Conservation (phyloP, 1,284 basidiomycete species). For the Ustilago xerochloae region DNA sequence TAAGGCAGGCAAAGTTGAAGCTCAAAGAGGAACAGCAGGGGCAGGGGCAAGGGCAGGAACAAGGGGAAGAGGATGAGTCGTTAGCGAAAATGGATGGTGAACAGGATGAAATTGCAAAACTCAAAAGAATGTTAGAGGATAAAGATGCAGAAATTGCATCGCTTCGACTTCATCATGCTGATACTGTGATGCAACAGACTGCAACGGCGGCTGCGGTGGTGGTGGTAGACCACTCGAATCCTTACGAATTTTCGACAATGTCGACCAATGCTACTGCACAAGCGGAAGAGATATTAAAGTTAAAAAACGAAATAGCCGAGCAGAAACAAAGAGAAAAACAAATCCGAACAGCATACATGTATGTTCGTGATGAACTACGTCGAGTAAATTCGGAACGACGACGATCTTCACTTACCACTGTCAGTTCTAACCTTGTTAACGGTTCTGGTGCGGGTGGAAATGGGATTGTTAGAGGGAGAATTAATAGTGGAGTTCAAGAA, state of each 20-base stretch:
- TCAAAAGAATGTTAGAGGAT: constrained; percentile 26
- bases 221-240: too few relatives aligned
- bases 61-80: background rate
- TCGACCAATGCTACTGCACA: background rate
- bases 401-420: constrained; percentile 9
- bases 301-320: constrained; percentile 38
- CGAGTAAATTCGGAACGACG: constrained; percentile 45
- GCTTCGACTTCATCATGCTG: constrained; percentile 29
- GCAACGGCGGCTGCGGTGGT: too few relatives aligned
- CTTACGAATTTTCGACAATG: background rate
- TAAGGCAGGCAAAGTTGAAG: constrained; percentile 36
- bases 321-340: constrained; percentile 52
- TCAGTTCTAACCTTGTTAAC: background rate
- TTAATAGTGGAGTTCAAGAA: background rate
- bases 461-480: background rate
- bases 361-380: constrained; percentile 57
- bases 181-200: constrained; percentile 23
- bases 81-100: background rate
- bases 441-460: background rate
- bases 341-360: constrained; percentile 57
- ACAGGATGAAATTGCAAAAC: constrained; percentile 9
- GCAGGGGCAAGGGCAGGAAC: too few relatives aligned
- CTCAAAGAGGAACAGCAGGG: constrained; percentile 34
- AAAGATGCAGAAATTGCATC: constrained; percentile 35
- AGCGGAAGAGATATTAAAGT: constrained; percentile 16